These are phyloP conservation scores for Chenopodium berlandieri DNA, from an alignment of 148 eudicot species.

Conservation along the genomic window DNA sequence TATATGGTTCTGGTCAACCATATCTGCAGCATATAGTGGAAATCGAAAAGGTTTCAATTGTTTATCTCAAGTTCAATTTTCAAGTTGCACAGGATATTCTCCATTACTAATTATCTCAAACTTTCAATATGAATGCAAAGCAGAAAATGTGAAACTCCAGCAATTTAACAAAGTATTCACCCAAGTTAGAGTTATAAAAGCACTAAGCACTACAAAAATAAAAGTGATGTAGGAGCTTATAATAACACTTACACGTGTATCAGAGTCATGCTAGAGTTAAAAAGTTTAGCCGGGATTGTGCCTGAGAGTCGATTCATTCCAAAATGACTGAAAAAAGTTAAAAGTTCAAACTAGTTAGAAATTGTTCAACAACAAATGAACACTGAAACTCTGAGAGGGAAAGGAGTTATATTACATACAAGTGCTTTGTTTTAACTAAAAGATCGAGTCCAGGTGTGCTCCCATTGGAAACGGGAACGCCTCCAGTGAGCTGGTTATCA, in stretches of 20 bases:
- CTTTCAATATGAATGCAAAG: not conserved
- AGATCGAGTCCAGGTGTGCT: conserved; percentile 63
- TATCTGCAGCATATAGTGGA: not conserved
- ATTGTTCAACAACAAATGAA: not conserved
- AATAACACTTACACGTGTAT: conserved; percentile 70
- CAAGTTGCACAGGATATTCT: no score
- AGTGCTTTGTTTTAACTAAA: conserved; percentile 60
- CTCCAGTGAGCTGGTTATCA: conserved; percentile 66
- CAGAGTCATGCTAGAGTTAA: conserved; percentile 59
- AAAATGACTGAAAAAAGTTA: conserved; percentile 60
- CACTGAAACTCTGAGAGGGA: not conserved
- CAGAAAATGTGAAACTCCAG: not conserved
- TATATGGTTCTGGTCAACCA: not conserved
- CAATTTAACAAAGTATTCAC: not conserved
- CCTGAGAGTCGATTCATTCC: conserved; percentile 75
- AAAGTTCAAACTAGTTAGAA: not conserved
- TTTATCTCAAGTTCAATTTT: not conserved
- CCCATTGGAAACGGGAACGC: conserved; percentile 66
- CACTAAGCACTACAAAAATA: no score
- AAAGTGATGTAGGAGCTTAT: not conserved
- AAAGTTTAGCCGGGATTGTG: conserved; percentile 50
- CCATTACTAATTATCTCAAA: not conserved
- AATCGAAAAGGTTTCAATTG: not conserved
- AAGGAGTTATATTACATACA: conserved; percentile 48
- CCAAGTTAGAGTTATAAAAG: not conserved